Percentiles rank a stretch among this genome's conserved stretches.
These are phyloP conservation scores for Volvox carteri DNA, from an alignment of 163 green algal species.

Conservation along the genomic window DNA sequence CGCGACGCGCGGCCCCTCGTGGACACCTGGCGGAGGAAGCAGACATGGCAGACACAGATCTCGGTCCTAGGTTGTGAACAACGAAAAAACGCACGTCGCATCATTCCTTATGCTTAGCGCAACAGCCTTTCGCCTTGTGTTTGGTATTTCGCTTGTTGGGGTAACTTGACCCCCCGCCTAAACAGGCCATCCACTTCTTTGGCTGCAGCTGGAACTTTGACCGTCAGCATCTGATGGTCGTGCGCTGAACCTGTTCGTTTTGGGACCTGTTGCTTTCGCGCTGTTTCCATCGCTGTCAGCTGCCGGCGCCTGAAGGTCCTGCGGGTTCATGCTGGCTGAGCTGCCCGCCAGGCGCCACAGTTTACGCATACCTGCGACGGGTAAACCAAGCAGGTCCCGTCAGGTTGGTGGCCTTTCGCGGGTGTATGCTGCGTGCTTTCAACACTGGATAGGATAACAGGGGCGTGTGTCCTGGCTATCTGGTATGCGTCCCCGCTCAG, in stretches of 20 bases:
- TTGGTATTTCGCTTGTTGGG: no score
- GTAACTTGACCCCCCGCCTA: no score
- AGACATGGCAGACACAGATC: background rate
- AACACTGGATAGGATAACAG: background rate
- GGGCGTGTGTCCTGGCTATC: background rate
- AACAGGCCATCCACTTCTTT: no score
- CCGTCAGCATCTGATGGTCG: background rate
- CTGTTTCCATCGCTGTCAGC: background rate
- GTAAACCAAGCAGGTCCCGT: constrained; percentile 40
- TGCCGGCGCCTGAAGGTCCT: background rate
- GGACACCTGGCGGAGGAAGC: constrained; percentile 18
- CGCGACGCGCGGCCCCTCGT: constrained; percentile 6
- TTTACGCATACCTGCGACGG: constrained; percentile 42
- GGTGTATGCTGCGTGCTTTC: constrained; percentile 8
- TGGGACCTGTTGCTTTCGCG: background rate
- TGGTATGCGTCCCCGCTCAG: background rate
- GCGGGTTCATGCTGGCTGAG: constrained; percentile 2
- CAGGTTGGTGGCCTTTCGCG: background rate
- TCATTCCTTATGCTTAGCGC: no score
- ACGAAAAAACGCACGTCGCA: no score
- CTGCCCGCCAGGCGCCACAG: constrained; percentile 23
- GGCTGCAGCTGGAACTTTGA: background rate
- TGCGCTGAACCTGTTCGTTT: no score
- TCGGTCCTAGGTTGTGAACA: no score
- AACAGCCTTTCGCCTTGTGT: no score